phyloP scores from a whole-genome alignment of 257 asterid species.

The Nicotiana tomentosiformis region DNA sequence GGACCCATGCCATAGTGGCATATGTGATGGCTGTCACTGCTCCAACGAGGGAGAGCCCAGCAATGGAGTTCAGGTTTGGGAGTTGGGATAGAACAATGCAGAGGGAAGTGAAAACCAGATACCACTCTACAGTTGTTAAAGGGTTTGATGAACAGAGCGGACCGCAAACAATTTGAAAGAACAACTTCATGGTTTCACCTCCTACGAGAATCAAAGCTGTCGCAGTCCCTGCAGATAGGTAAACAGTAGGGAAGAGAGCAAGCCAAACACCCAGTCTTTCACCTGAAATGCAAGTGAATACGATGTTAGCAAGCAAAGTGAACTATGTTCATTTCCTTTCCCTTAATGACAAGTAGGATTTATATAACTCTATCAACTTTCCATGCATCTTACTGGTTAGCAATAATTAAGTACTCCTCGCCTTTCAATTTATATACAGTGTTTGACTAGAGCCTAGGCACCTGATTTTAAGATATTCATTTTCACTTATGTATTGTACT shows the following conservation, averaged over 20 bases:
- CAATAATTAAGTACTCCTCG: background rate
- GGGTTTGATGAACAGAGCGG: conserved; percentile 88
- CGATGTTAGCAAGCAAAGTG: background rate
- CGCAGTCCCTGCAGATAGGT: conserved; percentile 95
- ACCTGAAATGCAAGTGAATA: conserved; percentile 34
- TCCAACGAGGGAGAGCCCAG: conserved; percentile 93
- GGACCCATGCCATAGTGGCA: conserved; percentile 97
- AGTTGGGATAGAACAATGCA: conserved; percentile 94
- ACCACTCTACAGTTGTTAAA: conserved; percentile 96
- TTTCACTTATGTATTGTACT: background rate
- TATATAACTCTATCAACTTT: background rate
- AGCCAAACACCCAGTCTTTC: conserved; percentile 95
- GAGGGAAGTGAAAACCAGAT: conserved; percentile 87
- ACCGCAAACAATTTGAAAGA: conserved; percentile 92
- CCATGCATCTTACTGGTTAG: background rate
- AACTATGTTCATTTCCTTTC: background rate
- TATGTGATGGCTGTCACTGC: conserved; percentile 92
- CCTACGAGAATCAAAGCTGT: conserved; percentile 92
- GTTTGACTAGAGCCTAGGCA: background rate
- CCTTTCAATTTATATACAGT: background rate
- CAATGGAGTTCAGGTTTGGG: conserved; percentile 96
- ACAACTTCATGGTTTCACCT: conserved; percentile 97
- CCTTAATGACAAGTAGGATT: background rate
- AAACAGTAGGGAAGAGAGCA: conserved; percentile 94
- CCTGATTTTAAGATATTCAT: background rate